Evolutionary conservation across 768 basidiomycete species (phyloP), one percentile per base, ranked within the genome.

Genomic region (Clitopilus passeckerianus): DNA sequence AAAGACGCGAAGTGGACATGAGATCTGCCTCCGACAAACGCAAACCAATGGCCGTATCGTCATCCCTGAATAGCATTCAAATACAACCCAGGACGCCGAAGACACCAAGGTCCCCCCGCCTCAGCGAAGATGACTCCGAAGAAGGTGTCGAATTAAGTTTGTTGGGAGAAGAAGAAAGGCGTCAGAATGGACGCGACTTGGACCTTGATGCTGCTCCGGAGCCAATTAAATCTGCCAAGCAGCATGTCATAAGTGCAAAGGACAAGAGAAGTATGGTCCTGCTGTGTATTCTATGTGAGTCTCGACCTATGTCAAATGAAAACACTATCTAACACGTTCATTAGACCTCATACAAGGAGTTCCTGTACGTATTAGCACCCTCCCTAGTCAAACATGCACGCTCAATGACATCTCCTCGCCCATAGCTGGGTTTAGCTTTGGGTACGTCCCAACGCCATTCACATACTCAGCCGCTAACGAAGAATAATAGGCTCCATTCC

Each of bases 201-300:
- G 75, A 77, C 46, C n/a, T 50, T 1, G 72, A 78, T 34, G 77
- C 76, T 56, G 73, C 68, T 43, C 67, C 20, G 58, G 67, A 67
- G 10, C 65, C 66, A 34, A 56, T 59, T 30, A 60, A 66, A 30
- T 67, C 71, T 50, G 66, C 67, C 52, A 88, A 83, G 68, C 74
- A 67, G 55, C 46, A 50, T 50, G 67, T 80, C 23, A 79, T 92
- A 63, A 88, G 87, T 35, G 65, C 78, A 30, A 88, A 86, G 70
- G 95, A 98, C 74, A 90, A 89, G 72, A 79, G 84, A 65, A 91
- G 88, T 54, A 93, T 98, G 81, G 84, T 83, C 4, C 75, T 98
- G 57, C 76, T 98, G 34, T 88, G 93, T 71, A 77, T 94, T 65
- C 79, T 98, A 54, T 98, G 94, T 96, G 66, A 76, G 94, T 82